Percentiles rank a stretch among this genome's conserved stretches.
These are phyloP conservation scores for Trichomonascaceae sp. DNA, from an alignment of 1,139 yeast genomes.

Conservation along the genomic window DNA sequence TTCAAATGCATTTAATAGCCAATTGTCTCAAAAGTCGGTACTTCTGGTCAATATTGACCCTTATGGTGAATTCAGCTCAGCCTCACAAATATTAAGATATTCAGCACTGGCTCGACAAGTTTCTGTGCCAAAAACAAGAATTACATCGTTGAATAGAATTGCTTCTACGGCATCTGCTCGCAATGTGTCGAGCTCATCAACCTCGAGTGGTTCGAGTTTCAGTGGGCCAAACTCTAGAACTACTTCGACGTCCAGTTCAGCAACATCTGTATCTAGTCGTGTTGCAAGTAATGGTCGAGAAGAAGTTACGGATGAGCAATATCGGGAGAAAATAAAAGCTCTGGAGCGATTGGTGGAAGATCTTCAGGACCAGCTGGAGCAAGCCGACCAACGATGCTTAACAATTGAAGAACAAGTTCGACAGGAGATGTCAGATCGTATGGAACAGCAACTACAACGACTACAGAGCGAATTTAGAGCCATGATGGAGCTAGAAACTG, in stretches of 20 bases:
- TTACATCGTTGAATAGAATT: constrained; percentile 17
- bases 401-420: constrained; percentile 31
- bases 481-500: constrained; percentile 25
- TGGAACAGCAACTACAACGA: constrained; percentile 30
- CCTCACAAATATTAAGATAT: constrained; percentile 42
- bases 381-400: constrained; percentile 20
- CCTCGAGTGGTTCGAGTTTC: too few species aligned
- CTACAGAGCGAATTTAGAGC: constrained; percentile 24
- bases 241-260: constrained; percentile 8
- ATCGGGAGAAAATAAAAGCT: constrained; percentile 11
- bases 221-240: constrained; percentile 1
- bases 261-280: constrained; percentile 5
- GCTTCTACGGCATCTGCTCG: constrained; percentile 8
- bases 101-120: constrained; percentile 35
- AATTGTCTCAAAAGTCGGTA: constrained; percentile 27
- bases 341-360: constrained; percentile 15
- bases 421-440: constrained; percentile 30
- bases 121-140: constrained; percentile 21
- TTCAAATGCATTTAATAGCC: constrained; percentile 38
- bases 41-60: constrained; percentile 59
- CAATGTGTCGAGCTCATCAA: constrained; percentile 6
- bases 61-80: constrained; percentile 53
- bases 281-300: background rate
- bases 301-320: constrained; percentile 3
- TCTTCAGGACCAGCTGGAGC: constrained; percentile 21